Evolutionary conservation across 371 early-diverging fungal genomes (phyloP), one percentile per base, ranked within the genome.

Genomic region (Mortierella sp.): DNA sequence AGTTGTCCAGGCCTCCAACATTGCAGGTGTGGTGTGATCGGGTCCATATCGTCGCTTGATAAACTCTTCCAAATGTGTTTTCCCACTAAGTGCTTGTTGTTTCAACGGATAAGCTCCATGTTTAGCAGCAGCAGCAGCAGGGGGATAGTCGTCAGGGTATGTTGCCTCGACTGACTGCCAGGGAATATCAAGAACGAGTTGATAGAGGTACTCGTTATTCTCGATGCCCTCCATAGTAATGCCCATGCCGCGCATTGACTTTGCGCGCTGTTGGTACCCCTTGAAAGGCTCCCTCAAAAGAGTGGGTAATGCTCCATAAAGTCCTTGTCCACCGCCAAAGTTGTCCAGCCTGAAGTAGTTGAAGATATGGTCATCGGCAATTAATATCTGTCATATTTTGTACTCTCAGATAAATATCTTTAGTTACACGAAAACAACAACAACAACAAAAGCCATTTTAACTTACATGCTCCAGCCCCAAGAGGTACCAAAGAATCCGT

Each of bases 401-500:
- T 3, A 34, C 44, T n/a, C 42, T 1, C 1, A 38, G 42, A 38
- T 38, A 26, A 16, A 24, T n/a, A 73, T 24, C 4, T n/a, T 44
- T 47, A n/a, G 31, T 45, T 34, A 52, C 28, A 10, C n/a, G 31
- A 31, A 11, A 26, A 16, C 13, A 21, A 28, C 55, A 21, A 58
- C 31, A 13, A 13, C 6, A 10, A 57, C 26, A 57, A 34, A 19
- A 21, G 34, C 65, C 2, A 13, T 6, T 16, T 28, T 7, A 38
- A 3, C 81, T 76, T 81, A 84, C 87, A 86, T 86, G 80, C 87
- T 86, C 87, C 87, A 86, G 19, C 87, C 87, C 87, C 87, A 86
- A 34, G 78, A 78, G 13, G 82, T 86, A n/a, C 87, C 87, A 78
- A 70, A 82, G 60, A 75, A 86, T 7, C 82, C 87, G 9, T 80